Evolutionary conservation across 2,329 filamentous ascomycete species (phyloP).

Genomic region (Diplodia sapinea): DNA sequence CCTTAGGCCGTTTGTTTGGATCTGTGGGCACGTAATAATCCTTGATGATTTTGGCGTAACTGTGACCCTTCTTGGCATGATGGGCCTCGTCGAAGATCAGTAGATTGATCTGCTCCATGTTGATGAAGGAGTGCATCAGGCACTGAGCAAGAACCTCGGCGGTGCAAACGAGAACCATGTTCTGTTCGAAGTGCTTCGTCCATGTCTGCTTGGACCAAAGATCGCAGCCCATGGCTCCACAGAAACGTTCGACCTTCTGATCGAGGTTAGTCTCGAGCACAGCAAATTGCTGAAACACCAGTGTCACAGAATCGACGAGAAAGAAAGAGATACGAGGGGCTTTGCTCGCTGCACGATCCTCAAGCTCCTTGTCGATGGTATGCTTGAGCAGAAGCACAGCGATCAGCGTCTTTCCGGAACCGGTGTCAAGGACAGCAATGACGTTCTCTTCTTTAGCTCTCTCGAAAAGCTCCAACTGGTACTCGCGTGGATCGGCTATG

Average conservation of each 20-base stretch:
- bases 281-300: conserved; percentile 87
- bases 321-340: conserved; percentile 78
- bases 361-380: conserved; percentile 76
- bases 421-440: conserved; percentile 94
- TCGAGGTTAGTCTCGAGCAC: conserved; percentile 83
- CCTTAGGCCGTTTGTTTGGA: conserved; percentile 66
- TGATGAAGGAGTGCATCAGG: conserved; percentile 78
- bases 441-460: conserved; percentile 82
- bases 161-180: conserved; percentile 90
- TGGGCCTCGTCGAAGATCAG: conserved; percentile 96
- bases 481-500: conserved; percentile 81
- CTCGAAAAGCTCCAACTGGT: conserved; percentile 91
- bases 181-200: conserved; percentile 63
- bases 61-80: conserved; percentile 91
- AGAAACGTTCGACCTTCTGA: conserved; percentile 74
- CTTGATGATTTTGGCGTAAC: conserved; percentile 86
- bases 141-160: conserved; percentile 83
- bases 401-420: conserved; percentile 95
- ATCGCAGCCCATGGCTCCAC: conserved; percentile 69
- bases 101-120: conserved; percentile 83
- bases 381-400: conserved; percentile 83
- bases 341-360: conserved; percentile 67
- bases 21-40: conserved; percentile 72
- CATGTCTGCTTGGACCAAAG: conserved; percentile 67
- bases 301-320: conserved; percentile 84